Percentiles rank a stretch among this genome's conserved stretches.
Evolutionary conservation across 108 stramenopile genomes (phyloP).

Genomic region (Nitzschia sp.): DNA sequence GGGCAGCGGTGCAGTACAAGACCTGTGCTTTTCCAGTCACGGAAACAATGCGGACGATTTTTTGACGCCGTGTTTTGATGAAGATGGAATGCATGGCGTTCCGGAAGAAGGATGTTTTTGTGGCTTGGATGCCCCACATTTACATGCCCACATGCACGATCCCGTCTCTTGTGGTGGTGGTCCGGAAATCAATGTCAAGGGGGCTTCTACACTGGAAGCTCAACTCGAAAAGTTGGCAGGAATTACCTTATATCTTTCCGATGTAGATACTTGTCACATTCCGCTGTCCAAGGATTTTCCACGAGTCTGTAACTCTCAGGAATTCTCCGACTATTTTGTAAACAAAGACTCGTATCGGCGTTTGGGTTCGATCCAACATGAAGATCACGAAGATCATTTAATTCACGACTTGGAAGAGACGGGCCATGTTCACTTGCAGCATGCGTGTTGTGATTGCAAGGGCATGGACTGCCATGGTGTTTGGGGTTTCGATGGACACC

Average conservation of each 20-base stretch:
- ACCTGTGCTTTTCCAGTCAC: slow-evolving; percentile 57
- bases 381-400: background rate
- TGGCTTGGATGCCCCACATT: slow-evolving; percentile 51
- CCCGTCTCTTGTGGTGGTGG: slow-evolving; percentile 27
- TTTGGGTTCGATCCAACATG: background rate
- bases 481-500: slow-evolving; percentile 32
- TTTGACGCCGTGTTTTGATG: slow-evolving; percentile 62
- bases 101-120: slow-evolving; percentile 57
- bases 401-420: slow-evolving; percentile 6
- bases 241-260: background rate
- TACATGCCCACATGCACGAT: slow-evolving; percentile 56
- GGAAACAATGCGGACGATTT: slow-evolving; percentile 38
- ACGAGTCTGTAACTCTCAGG: slow-evolving; percentile 26
- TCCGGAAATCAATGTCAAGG: background rate
- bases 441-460: slow-evolving; percentile 47
- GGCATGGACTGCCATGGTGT: slow-evolving; percentile 51
- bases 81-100: slow-evolving; percentile 50
- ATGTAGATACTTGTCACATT: background rate
- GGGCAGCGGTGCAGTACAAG: slow-evolving; percentile 1
- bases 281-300: slow-evolving; percentile 15
- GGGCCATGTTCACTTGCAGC: slow-evolving; percentile 52
- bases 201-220: background rate
- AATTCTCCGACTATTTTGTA: slow-evolving; percentile 38
- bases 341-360: background rate
- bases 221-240: background rate